Percentiles rank a stretch among this genome's conserved stretches.
Evolutionary conservation across 192 early-diverging fungal genomes (phyloP).

Genomic region (Umbelopsis vinacea): DNA sequence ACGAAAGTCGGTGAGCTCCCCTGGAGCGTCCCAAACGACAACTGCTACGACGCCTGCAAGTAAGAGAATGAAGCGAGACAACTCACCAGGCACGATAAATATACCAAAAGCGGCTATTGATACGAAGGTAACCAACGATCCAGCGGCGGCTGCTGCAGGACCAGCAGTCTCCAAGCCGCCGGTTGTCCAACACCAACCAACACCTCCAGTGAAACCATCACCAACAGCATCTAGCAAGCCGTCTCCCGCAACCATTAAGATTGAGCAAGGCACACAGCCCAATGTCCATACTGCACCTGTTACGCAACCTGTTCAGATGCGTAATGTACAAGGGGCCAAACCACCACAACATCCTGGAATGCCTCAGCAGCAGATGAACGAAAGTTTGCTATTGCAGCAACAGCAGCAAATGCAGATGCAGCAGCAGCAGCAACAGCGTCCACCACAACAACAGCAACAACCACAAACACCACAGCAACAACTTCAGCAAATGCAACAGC

Average conservation of each 20-base stretch:
- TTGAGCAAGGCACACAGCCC: not conserved
- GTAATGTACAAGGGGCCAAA: not conserved
- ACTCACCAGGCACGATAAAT: conserved; percentile 36
- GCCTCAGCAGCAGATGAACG: conserved; percentile 7
- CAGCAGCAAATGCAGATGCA: conserved; percentile 18
- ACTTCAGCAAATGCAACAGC: conserved; percentile 17
- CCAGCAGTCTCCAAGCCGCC: conserved; percentile 6
- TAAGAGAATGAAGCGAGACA: conserved; percentile 46
- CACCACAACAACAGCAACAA: conserved; percentile 4
- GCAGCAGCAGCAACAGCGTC: conserved; percentile 24
- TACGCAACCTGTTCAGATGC: not conserved
- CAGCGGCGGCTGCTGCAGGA: not conserved
- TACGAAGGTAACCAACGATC: not conserved
- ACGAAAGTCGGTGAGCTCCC: conserved; percentile 10
- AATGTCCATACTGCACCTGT: not conserved
- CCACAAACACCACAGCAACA: conserved; percentile 7
- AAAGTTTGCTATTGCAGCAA: not conserved
- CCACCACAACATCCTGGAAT: conserved; percentile 3
- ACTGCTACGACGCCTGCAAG: conserved; percentile 6
- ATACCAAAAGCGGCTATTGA: conserved; percentile 39
- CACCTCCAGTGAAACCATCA: not conserved
- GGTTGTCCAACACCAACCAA: not conserved
- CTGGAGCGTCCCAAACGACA: conserved; percentile 9
- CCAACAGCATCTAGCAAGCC: conserved; percentile 24
- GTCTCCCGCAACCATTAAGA: conserved; percentile 32